A percentile compares a stretch with the other conserved stretches of the same genome.
Evolutionary conservation across 1,284 basidiomycete species (phyloP).

Genomic region (Entoloma clypeatum): DNA sequence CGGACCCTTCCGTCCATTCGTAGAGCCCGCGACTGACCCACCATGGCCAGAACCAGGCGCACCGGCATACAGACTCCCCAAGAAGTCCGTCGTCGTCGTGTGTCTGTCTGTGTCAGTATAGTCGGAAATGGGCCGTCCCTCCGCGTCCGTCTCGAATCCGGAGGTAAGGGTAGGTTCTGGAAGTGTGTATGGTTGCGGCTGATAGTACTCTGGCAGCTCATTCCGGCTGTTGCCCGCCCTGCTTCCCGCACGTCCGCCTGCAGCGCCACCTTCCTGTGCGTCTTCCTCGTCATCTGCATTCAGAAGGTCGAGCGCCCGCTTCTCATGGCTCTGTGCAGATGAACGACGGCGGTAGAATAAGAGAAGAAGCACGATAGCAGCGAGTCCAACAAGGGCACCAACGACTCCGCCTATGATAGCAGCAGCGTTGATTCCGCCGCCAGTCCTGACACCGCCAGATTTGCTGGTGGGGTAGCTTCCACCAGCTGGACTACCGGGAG

Average conservation of each 20-base stretch:
- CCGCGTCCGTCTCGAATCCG: constrained; percentile 17
- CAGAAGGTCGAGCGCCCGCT: constrained; percentile 61
- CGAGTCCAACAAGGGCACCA: constrained; percentile 52
- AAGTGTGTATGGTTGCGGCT: constrained; percentile 69
- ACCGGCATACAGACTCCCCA: too few species aligned
- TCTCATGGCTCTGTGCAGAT: constrained; percentile 38
- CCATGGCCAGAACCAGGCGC: too few species aligned
- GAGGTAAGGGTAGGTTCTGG: constrained; percentile 49
- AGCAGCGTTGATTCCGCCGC: constrained; percentile 45
- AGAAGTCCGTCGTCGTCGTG: constrained; percentile 38
- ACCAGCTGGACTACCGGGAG: constrained; percentile 71
- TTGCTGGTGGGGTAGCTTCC: constrained; percentile 63
- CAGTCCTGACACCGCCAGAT: constrained; percentile 23
- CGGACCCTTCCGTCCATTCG: constrained; percentile 43
- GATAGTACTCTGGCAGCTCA: constrained; percentile 61
- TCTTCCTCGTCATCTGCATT: constrained; percentile 58
- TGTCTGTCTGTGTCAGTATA: constrained; percentile 30
- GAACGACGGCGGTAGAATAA: constrained; percentile 52
- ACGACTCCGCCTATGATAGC: constrained; percentile 70
- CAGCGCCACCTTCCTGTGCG: constrained; percentile 49
- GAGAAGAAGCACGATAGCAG: constrained; percentile 41
- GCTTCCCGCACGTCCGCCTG: constrained; percentile 28
- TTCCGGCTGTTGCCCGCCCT: constrained; percentile 24
- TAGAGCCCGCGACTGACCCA: constrained; percentile 21
- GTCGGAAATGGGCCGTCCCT: constrained; percentile 34